A percentile compares a stretch with the other conserved stretches of the same genome.
Evolutionary conservation across 2,329 filamentous ascomycete genomes (phyloP).

Genomic region (Chaetomiaceae sp.): DNA sequence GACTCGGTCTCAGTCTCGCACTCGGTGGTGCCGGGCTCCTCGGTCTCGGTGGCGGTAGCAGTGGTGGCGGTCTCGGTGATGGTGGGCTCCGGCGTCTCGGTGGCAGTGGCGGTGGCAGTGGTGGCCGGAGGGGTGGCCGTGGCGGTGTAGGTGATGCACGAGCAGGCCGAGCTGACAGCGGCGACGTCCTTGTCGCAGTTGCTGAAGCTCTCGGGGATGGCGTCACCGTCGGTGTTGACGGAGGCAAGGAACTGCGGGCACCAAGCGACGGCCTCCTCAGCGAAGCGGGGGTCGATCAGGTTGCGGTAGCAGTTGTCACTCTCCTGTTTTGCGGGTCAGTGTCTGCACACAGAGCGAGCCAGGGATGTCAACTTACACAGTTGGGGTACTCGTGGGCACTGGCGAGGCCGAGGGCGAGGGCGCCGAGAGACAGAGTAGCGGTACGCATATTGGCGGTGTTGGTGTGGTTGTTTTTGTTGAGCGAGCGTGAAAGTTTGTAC

Average conservation of each 20-base stretch:
- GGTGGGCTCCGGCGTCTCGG: conserved; percentile 1
- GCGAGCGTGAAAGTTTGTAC: conserved; percentile 7
- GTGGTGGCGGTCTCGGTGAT: conserved; percentile 8
- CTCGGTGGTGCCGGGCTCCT: conserved; percentile 9
- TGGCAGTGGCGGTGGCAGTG: conserved; percentile 2
- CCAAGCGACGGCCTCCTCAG: conserved; percentile 15
- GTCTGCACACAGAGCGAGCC: neutral
- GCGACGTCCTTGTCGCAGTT: conserved; percentile 23
- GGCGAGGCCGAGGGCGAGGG: conserved; percentile 22
- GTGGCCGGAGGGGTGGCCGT: neutral
- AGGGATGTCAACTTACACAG: conserved; percentile 18
- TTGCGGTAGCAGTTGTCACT: conserved; percentile 27
- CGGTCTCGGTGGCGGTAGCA: neutral
- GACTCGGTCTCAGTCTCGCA: conserved; percentile 8
- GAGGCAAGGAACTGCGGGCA: conserved; percentile 25
- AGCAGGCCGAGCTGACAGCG: conserved; percentile 28
- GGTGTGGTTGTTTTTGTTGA: neutral
- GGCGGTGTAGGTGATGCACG: conserved; percentile 26
- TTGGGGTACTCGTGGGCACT: conserved; percentile 22
- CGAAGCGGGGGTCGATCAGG: conserved; percentile 22
- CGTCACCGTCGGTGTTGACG: conserved; percentile 19
- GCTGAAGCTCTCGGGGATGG: conserved; percentile 24
- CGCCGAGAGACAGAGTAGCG: conserved; percentile 20
- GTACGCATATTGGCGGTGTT: conserved; percentile 21
- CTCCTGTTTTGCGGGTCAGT: conserved; percentile 16